These are phyloP conservation scores for Rhodosorus marinus DNA, from an alignment of 23 red algal genomes.

Conservation along the genomic window DNA sequence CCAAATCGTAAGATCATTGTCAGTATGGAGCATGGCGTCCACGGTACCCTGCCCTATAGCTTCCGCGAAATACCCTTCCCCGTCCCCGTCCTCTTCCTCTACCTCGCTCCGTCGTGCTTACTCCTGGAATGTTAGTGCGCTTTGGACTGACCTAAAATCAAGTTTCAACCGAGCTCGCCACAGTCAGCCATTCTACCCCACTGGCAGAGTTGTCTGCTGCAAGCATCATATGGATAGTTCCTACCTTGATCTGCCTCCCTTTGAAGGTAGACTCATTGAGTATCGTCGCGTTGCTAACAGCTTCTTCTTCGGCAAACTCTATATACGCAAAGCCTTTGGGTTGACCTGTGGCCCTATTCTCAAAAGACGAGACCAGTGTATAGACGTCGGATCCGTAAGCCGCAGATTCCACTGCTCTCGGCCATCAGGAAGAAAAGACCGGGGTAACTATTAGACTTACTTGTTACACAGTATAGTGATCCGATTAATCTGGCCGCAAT, in stretches of 20 bases:
- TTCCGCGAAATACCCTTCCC: not conserved
- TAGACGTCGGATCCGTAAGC: too few relatives aligned
- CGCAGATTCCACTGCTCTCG: too few relatives aligned
- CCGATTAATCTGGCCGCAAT: constrained; percentile 72
- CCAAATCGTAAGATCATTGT: too few relatives aligned
- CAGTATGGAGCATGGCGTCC: too few relatives aligned
- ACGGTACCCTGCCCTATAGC: constrained; percentile 1
- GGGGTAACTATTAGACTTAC: too few relatives aligned
- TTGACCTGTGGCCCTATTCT: constrained; percentile 34
- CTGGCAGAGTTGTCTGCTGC: not conserved
- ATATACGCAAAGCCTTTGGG: constrained; percentile 77
- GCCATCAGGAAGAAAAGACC: too few relatives aligned
- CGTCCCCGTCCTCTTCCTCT: constrained; percentile 1
- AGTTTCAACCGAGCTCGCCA: not conserved
- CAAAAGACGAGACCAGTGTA: too few relatives aligned
- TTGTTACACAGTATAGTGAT: constrained; percentile 60
- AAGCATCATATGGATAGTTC: not conserved
- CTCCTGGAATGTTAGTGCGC: constrained; percentile 5
- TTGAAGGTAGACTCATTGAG: constrained; percentile 64
- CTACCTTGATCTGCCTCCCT: constrained; percentile 50
- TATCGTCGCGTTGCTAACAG: constrained; percentile 56
- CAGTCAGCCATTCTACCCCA: not conserved
- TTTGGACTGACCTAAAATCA: not conserved
- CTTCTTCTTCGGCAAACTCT: constrained; percentile 56
- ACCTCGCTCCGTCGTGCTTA: not conserved